Evolutionary conservation across 495 filamentous ascomycete genomes (phyloP), one percentile per base, ranked within the genome.

Genomic region (Xylaria nigripes): DNA sequence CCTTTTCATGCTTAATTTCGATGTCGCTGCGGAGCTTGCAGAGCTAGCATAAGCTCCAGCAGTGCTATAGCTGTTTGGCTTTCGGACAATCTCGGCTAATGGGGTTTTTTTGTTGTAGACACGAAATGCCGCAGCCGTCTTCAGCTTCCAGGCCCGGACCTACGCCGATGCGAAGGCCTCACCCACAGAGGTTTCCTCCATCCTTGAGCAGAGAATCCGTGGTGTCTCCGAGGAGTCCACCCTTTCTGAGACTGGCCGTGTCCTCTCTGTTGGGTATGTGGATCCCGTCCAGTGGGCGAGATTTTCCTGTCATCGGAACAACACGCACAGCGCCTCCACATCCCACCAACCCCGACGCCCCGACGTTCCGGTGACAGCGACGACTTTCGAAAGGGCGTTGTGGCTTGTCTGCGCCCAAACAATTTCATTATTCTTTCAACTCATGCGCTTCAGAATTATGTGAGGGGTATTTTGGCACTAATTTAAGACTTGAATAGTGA

Each of bases 181-280:
- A 23, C 93, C 93, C 62, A 97, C 93, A 61, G 93, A 98, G 80
- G 93, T 98, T 61, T 96, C 94, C 57, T 96, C 93, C 63, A 96
- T 98, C 72, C 87, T 98, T 67, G 93, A 97, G 79, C 91, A 96
- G 83, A 81, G 92, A 73, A 97, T 98, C 68, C 87, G 94, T 71
- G 94, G 93, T 81, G 88, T 96, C 63, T 82, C 91, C 72, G 94
- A 97, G 77, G 93, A 98, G 80, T 83, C 89, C 70, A 83, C 83
- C 74, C 84, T 98, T 70, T 92, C 93, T 68, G 93, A 98, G 84
- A 98, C 93, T 61, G 93, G 93, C 70, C 91, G 93, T 77, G 93
- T 98, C 70, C 83, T 98, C 66, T 97, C 93, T 63, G 91, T 98
- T 73, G 93, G 93, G 93, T 98, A 94, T 69, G 92, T 86, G 63